These are phyloP conservation scores for Musa beccarii DNA, from an alignment of 176 grass and related monocot genomes.

Conservation along the genomic window DNA sequence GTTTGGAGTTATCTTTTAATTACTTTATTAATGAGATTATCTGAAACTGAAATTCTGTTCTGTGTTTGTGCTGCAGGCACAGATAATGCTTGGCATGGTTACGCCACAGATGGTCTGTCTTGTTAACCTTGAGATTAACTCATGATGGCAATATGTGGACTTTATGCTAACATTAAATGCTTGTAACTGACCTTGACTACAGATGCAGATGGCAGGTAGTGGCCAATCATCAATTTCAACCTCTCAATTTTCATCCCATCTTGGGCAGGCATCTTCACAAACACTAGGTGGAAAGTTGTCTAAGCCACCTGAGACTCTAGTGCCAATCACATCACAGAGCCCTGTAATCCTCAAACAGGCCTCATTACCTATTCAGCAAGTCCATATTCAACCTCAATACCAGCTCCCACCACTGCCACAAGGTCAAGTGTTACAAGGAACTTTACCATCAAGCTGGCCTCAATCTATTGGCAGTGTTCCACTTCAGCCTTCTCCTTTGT, in stretches of 20 bases:
- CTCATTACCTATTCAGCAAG: constrained; percentile 28
- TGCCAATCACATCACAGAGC: constrained; percentile 24
- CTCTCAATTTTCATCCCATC: constrained; percentile 39
- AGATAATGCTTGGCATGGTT: constrained; percentile 93
- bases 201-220: constrained; percentile 90
- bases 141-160: constrained; percentile 4
- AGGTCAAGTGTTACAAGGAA: constrained; percentile 30
- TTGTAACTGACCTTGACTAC: constrained; percentile 26
- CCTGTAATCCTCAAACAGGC: constrained; percentile 39
- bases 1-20: too few relatives aligned
- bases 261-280: constrained; percentile 46
- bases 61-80: constrained; percentile 40
- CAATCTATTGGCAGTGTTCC: constrained; percentile 40
- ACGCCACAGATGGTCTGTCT: constrained; percentile 72
- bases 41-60: not conserved
- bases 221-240: constrained; percentile 33
- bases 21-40: not conserved
- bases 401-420: constrained; percentile 32
- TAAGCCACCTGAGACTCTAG: constrained; percentile 25
- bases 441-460: constrained; percentile 26
- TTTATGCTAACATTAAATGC: constrained; percentile 24
- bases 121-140: constrained; percentile 11
- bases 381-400: constrained; percentile 32
- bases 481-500: constrained; percentile 29
- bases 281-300: constrained; percentile 29